phyloP scores from a whole-genome alignment of 2,329 filamentous ascomycete genomes.

The Ascochyta rabiei region DNA sequence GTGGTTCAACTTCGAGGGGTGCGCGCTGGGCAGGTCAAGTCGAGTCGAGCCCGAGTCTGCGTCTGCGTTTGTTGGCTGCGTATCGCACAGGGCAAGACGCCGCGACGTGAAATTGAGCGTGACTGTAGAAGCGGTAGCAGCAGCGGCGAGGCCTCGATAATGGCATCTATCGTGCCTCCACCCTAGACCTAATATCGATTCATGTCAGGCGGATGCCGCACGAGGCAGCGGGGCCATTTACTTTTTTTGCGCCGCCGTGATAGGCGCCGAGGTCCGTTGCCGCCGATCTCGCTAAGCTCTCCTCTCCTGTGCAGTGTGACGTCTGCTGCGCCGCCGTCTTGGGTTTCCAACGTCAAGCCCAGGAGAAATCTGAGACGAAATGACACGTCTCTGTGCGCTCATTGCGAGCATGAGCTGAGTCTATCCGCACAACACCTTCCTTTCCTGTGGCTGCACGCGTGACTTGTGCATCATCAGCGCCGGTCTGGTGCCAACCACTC shows the following conservation, averaged over 20 bases:
- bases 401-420: background rate
- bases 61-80: background rate
- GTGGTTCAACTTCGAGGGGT: background rate
- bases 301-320: no score
- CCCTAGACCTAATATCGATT: background rate
- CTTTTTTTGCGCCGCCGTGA: constrained; percentile 13
- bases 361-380: background rate
- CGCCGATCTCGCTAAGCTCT: constrained; percentile 13
- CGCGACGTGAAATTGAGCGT: background rate
- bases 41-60: background rate
- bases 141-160: constrained; percentile 8
- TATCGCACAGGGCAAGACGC: background rate
- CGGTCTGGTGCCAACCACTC: constrained; percentile 8
- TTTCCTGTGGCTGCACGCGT: constrained; percentile 5
- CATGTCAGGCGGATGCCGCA: constrained; percentile 5
- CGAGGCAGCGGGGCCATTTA: constrained; percentile 9
- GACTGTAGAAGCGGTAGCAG: background rate
- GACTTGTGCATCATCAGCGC: constrained; percentile 4
- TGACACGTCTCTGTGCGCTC: background rate
- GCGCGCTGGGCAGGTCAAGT: background rate
- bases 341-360: no score
- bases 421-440: background rate
- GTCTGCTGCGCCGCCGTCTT: constrained; percentile 3
- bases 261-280: constrained; percentile 14
- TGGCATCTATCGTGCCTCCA: background rate